phyloP scores from a whole-genome alignment of 2,329 filamentous ascomycete genomes.

The Colletotrichum plurivorum region DNA sequence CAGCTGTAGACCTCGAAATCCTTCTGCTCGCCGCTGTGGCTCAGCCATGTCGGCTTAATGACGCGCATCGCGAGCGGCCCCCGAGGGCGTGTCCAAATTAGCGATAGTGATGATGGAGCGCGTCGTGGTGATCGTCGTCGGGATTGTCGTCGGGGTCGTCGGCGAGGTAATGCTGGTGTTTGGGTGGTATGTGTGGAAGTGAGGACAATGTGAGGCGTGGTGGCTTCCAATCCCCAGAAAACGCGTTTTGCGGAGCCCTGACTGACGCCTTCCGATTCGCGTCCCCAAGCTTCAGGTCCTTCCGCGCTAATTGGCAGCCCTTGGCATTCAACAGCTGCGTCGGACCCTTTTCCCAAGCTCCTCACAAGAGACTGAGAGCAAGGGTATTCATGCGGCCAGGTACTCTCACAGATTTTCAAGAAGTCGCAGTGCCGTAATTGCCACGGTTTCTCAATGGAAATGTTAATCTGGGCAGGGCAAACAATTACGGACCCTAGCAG shows the following conservation, averaged over 20 bases:
- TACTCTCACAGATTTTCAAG: too few species aligned
- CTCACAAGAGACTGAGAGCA: too few species aligned
- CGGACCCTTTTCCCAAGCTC: neutral
- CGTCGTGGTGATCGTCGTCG: neutral
- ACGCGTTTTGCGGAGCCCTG: slow-evolving; percentile 38
- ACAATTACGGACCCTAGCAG: too few species aligned
- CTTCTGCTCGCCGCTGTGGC: slow-evolving; percentile 96
- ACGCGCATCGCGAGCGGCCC: slow-evolving; percentile 74
- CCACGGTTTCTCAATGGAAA: too few species aligned
- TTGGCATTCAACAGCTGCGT: slow-evolving; percentile 19
- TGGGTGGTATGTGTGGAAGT: neutral
- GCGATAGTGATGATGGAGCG: neutral
- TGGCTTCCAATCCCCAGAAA: slow-evolving; percentile 17
- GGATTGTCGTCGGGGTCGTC: neutral
- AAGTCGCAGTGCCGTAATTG: too few species aligned
- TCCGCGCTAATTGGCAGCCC: slow-evolving; percentile 13
- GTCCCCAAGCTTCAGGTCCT: slow-evolving; percentile 33
- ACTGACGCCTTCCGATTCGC: slow-evolving; percentile 31
- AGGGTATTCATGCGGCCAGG: too few species aligned
- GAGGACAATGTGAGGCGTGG: neutral
- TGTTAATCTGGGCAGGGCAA: too few species aligned
- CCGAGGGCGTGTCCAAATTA: slow-evolving; percentile 28
- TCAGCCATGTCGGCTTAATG: slow-evolving; percentile 96
- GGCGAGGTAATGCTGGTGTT: too few species aligned
- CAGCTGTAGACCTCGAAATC: slow-evolving; percentile 99